A percentile compares a stretch with the other conserved stretches of the same genome.
These are phyloP conservation scores for Trifolium fragiferum DNA, from an alignment of 306 rosid species.

Conservation along the genomic window DNA sequence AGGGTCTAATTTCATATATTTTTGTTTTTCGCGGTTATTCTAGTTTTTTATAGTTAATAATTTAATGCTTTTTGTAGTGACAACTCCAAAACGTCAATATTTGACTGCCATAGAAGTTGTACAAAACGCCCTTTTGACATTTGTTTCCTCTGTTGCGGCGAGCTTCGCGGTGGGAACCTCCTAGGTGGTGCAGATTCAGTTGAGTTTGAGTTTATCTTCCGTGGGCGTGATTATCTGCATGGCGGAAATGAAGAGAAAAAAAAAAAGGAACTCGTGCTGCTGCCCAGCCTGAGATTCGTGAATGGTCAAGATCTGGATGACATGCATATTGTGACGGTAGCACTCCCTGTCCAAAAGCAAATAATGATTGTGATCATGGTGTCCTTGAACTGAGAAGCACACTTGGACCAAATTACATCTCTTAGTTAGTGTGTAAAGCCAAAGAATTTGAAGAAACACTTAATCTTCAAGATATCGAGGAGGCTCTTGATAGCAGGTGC, in stretches of 20 bases:
- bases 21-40: neutral
- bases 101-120: constrained; percentile 83
- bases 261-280: neutral
- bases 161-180: constrained; percentile 69
- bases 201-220: constrained; percentile 42
- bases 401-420: constrained; percentile 41
- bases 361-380: constrained; percentile 53
- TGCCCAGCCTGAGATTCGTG: constrained; percentile 18
- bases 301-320: constrained; percentile 57
- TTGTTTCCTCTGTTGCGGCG: constrained; percentile 78
- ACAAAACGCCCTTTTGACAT: constrained; percentile 68
- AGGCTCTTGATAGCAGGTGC: constrained; percentile 47
- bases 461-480: constrained; percentile 38
- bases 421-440: constrained; percentile 64
- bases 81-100: constrained; percentile 82
- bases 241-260: constrained; percentile 31
- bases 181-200: constrained; percentile 57
- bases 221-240: constrained; percentile 59
- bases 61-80: constrained; percentile 54
- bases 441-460: constrained; percentile 52
- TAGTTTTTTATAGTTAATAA: constrained; percentile 25
- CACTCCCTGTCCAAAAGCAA: constrained; percentile 63
- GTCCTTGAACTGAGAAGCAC: constrained; percentile 67
- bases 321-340: constrained; percentile 61
- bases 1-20: constrained; percentile 14